A percentile compares a stretch with the other conserved stretches of the same genome.
Evolutionary conservation across 2,329 filamentous ascomycete species (phyloP).

Genomic region (Colletotrichum musae): DNA sequence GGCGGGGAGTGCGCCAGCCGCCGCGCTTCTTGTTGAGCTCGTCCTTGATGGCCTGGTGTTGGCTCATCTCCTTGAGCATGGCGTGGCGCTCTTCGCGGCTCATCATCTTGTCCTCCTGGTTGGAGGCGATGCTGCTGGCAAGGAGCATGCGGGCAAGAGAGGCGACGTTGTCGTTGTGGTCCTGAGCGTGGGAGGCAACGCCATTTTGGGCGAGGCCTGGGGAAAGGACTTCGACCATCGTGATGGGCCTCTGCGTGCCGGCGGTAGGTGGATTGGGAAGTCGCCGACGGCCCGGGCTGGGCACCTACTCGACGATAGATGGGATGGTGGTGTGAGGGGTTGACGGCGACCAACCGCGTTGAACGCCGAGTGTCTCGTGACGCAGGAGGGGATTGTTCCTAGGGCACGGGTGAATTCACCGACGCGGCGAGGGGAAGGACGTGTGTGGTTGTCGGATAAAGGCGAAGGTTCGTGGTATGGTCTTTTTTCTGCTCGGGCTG

Average conservation of each 20-base stretch:
- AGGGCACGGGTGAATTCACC: constrained; percentile 12
- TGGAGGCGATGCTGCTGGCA: constrained; percentile 41
- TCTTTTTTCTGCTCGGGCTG: constrained; percentile 8
- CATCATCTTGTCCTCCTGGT: constrained; percentile 46
- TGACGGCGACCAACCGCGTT: constrained; percentile 16
- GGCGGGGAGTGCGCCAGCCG: constrained; percentile 56
- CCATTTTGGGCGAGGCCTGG: constrained; percentile 42
- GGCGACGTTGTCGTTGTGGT: constrained; percentile 39
- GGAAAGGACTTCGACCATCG: constrained; percentile 52
- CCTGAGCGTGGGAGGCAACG: constrained; percentile 34
- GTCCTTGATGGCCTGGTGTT: constrained; percentile 53
- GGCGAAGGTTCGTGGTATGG: constrained; percentile 5
- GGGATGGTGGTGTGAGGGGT: constrained; percentile 19
- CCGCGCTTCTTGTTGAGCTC: constrained; percentile 55
- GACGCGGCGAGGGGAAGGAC: constrained; percentile 9
- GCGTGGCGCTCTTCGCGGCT: constrained; percentile 59
- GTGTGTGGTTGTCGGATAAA: constrained; percentile 11
- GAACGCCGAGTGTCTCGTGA: constrained; percentile 17
- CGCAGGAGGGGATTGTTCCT: constrained; percentile 1
- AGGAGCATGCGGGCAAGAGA: constrained; percentile 41
- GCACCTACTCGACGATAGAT: constrained; percentile 24
- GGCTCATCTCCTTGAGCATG: constrained; percentile 55
- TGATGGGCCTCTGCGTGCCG: constrained; percentile 29
- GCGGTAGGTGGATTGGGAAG: background rate
- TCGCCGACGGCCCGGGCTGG: constrained; percentile 23